Percentiles rank a stretch among this genome's conserved stretches.
phyloP scores from a whole-genome alignment of 2,329 filamentous ascomycete genomes.

The Colletotrichum chrysophilum region DNA sequence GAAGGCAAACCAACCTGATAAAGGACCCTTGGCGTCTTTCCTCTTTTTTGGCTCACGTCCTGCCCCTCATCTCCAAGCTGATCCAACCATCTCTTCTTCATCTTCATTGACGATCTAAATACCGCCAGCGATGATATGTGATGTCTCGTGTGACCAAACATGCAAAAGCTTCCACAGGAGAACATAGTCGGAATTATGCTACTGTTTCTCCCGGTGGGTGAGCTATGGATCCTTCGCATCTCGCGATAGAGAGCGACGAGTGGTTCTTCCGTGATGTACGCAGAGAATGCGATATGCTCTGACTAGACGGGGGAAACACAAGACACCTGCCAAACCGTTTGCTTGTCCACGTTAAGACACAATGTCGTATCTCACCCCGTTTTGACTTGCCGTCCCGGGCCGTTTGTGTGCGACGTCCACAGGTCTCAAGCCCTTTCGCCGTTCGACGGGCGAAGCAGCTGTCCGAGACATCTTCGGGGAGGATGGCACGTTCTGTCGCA shows the following conservation, averaged over 20 bases:
- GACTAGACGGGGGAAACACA: background rate
- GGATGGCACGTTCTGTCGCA: background rate
- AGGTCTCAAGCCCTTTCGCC: background rate
- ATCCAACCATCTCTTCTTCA: background rate
- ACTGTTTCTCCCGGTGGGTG: fast-evolving
- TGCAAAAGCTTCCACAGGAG: background rate
- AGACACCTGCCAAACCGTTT: background rate
- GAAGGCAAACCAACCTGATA: background rate
- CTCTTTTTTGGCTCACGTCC: background rate
- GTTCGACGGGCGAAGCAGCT: background rate
- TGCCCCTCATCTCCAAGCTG: background rate
- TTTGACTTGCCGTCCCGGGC: background rate
- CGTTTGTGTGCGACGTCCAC: background rate
- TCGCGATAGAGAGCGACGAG: background rate
- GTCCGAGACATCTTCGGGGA: background rate
- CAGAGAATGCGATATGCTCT: background rate
- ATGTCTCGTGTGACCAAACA: background rate
- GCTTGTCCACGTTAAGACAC: background rate
- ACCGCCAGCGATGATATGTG: background rate
- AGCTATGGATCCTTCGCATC: background rate
- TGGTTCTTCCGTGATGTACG: background rate
- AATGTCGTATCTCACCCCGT: background rate
- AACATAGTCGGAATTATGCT: background rate
- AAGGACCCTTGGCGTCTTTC: background rate
- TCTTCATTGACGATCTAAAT: background rate